Evolutionary conservation across 2,329 filamentous ascomycete species (phyloP).

Genomic region (Alternaria panax): DNA sequence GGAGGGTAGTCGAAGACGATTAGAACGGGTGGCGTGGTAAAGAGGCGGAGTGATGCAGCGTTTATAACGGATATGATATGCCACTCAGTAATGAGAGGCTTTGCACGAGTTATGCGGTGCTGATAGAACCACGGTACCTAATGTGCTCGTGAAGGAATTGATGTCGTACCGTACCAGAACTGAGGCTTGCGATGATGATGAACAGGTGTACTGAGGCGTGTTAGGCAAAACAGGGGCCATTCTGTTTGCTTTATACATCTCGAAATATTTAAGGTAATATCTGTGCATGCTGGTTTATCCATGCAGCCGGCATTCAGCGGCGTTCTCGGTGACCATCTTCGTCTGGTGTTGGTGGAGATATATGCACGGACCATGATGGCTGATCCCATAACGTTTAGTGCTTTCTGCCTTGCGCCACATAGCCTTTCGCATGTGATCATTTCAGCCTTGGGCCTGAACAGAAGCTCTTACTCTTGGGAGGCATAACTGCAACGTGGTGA

Average conservation of each 20-base stretch:
- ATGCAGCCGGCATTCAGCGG: background rate
- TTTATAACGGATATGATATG: background rate
- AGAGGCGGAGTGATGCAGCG: background rate
- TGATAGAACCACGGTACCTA: background rate
- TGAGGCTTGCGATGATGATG: background rate
- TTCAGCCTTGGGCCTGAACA: background rate
- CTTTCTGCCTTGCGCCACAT: slow-evolving; percentile 26
- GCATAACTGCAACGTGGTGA: slow-evolving; percentile 7
- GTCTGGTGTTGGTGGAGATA: slow-evolving; percentile 7
- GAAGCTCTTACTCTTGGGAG: slow-evolving; percentile 11
- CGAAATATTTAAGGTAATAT: background rate
- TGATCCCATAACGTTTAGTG: background rate
- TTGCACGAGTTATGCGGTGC: background rate
- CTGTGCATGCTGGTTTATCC: background rate
- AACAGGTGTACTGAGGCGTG: background rate
- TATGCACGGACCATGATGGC: slow-evolving; percentile 4
- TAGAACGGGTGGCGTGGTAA: background rate
- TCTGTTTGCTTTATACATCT: slow-evolving; percentile 1
- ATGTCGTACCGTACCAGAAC: slow-evolving; percentile 1
- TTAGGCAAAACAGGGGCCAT: background rate
- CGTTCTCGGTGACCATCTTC: slow-evolving; percentile 6
- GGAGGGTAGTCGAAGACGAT: background rate
- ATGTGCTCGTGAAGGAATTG: background rate
- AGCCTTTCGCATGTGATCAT: slow-evolving; percentile 13
- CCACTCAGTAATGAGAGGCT: background rate